Conservation (phyloP, 768 basidiomycete species). For the Russula earlei region DNA sequence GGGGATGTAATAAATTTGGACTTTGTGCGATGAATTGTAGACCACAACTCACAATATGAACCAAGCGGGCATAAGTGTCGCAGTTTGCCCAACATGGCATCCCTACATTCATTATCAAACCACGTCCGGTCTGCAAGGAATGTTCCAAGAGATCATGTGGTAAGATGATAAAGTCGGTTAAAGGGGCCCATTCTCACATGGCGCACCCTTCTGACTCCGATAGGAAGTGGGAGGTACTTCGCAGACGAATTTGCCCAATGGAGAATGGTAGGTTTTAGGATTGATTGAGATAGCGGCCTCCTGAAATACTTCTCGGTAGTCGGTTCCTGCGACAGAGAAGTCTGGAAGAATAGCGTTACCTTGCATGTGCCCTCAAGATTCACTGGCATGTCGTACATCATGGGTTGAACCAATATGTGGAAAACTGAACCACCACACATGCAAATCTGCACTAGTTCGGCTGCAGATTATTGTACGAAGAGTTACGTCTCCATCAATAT, state of each 20-base stretch:
- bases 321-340: background rate
- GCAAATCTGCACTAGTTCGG: too few relatives aligned
- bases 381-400: too few relatives aligned
- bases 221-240: background rate
- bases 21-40: background rate
- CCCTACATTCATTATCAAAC: background rate
- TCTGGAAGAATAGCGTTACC: too few relatives aligned
- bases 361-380: too few relatives aligned
- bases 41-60: background rate
- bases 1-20: background rate
- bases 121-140: background rate
- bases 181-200: background rate
- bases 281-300: background rate
- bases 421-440: too few relatives aligned
- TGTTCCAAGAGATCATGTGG: conserved; percentile 11
- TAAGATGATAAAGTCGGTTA: background rate
- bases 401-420: too few relatives aligned
- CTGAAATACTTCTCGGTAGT: background rate
- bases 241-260: background rate
- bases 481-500: too few relatives aligned
- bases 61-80: conserved; percentile 10
- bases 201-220: background rate
- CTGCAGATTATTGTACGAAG: too few relatives aligned
- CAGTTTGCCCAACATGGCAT: background rate
- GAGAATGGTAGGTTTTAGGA: background rate